These are phyloP conservation scores for Megacollybia marginata DNA, from an alignment of 768 basidiomycete species.

Conservation along the genomic window DNA sequence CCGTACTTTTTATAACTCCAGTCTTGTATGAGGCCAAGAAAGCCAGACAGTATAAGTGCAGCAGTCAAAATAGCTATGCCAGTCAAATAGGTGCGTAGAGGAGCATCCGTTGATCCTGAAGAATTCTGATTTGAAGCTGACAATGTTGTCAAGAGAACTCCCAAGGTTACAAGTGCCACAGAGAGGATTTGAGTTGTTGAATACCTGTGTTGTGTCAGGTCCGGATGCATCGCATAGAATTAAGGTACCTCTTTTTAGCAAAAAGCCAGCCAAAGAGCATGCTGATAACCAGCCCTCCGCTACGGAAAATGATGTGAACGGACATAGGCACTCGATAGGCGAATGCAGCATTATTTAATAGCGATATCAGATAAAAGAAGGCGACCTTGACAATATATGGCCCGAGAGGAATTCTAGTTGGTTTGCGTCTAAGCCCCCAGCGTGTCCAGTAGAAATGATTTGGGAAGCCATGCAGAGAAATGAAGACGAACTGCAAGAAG, in stretches of 20 bases:
- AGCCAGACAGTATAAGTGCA: conserved; percentile 74
- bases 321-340: conserved; percentile 82
- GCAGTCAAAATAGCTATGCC: conserved; percentile 70
- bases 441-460: conserved; percentile 46
- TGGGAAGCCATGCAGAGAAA: conserved; percentile 69
- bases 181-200: conserved; percentile 56
- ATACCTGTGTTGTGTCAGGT: conserved; percentile 38
- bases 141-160: conserved; percentile 74
- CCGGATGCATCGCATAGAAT: conserved; percentile 3
- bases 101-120: conserved; percentile 2
- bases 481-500: conserved; percentile 75
- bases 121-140: conserved; percentile 48
- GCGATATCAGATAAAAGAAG: conserved; percentile 71
- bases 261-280: conserved; percentile 74
- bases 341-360: conserved; percentile 90
- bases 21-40: conserved; percentile 83
- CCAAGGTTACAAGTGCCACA: conserved; percentile 73
- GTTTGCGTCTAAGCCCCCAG: conserved; percentile 48
- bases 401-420: conserved; percentile 60
- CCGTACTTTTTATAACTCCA: conserved; percentile 46
- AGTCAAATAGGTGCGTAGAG: conserved; percentile 43
- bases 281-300: conserved; percentile 78
- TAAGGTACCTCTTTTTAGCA: conserved; percentile 50
- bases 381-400: conserved; percentile 76
- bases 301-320: conserved; percentile 91